A percentile compares a stretch with the other conserved stretches of the same genome.
Conservation (phyloP, 192 early-diverging fungal genomes). For the Backusella tuberculispora region DNA sequence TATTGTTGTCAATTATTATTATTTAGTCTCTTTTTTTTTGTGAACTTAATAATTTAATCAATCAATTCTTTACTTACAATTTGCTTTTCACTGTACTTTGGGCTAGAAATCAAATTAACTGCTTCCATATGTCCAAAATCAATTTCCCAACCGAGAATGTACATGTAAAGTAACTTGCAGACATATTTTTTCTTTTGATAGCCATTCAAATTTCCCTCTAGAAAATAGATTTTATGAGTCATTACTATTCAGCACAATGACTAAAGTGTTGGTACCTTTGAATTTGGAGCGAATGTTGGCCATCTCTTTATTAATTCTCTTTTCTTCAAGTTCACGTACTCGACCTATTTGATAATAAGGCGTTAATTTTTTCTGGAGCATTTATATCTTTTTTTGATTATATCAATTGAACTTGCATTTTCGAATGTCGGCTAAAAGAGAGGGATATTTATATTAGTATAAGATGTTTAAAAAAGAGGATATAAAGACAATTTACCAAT, state of each 20-base stretch:
- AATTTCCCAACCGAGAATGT: constrained; percentile 97
- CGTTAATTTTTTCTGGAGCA: background rate
- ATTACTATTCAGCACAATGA: too few relatives aligned
- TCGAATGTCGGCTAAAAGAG: constrained; percentile 96
- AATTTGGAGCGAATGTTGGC: constrained; percentile 99
- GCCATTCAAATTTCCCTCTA: constrained; percentile 89
- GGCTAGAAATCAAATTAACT: constrained; percentile 86
- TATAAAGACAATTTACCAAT: background rate
- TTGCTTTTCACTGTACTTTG: constrained; percentile 97
- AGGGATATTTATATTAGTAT: constrained; percentile 36
- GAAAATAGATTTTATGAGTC: background rate
- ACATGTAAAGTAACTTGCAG: constrained; percentile 99
- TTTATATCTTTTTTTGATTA: background rate
- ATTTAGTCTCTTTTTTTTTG: background rate
- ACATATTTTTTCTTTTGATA: constrained; percentile 99
- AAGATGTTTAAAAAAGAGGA: background rate
- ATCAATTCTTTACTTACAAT: constrained; percentile 64
- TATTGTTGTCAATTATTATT: background rate
- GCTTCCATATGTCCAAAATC: constrained; percentile 99
- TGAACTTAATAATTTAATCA: background rate
- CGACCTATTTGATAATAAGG: constrained; percentile 66
- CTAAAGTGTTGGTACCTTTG: constrained; percentile 68
- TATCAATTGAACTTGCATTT: constrained; percentile 77
- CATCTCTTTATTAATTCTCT: constrained; percentile 98
- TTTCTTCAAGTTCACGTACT: constrained; percentile 95